Evolutionary conservation across 768 basidiomycete species (phyloP).

Genomic region (Royoungia palumana): DNA sequence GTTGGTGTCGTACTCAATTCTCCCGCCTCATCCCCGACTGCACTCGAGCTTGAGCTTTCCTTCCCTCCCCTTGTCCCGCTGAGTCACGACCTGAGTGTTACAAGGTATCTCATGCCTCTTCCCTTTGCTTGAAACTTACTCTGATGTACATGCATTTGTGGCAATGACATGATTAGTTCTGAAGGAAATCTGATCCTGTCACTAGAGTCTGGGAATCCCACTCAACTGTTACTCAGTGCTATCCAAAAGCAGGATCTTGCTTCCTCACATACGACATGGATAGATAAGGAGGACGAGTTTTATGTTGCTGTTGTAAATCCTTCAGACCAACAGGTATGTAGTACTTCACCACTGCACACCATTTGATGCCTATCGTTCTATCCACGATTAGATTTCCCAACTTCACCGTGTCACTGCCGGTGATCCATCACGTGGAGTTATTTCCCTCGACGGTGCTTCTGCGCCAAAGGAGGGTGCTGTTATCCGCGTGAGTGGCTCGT

Average conservation of each 20-base stretch:
- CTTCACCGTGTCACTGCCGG: constrained; percentile 64
- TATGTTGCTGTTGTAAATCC: constrained; percentile 45
- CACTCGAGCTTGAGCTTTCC: constrained; percentile 19
- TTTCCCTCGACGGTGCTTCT: constrained; percentile 54
- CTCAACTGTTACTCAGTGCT: constrained; percentile 53
- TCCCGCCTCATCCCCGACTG: constrained; percentile 8
- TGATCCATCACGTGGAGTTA: constrained; percentile 64
- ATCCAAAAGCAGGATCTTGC: constrained; percentile 40
- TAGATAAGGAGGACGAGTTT: constrained; percentile 56
- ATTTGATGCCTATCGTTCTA: not conserved
- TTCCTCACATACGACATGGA: constrained; percentile 14
- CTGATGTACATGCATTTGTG: not conserved
- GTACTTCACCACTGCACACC: not conserved
- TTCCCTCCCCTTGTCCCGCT: constrained; percentile 45
- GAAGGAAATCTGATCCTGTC: constrained; percentile 72
- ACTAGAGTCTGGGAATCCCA: constrained; percentile 57
- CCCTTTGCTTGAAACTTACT: not conserved
- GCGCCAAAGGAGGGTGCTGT: constrained; percentile 49
- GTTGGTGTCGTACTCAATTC: constrained; percentile 56
- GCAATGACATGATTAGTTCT: constrained; percentile 31
- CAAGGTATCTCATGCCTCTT: constrained; percentile 39
- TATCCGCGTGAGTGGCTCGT: constrained; percentile 44
- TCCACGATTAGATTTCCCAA: constrained; percentile 36
- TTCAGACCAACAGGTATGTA: constrained; percentile 13
- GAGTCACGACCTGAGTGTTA: constrained; percentile 46